Conservation (phyloP, 2,329 filamentous ascomycete genomes). For the Biscogniauxia marginata region DNA sequence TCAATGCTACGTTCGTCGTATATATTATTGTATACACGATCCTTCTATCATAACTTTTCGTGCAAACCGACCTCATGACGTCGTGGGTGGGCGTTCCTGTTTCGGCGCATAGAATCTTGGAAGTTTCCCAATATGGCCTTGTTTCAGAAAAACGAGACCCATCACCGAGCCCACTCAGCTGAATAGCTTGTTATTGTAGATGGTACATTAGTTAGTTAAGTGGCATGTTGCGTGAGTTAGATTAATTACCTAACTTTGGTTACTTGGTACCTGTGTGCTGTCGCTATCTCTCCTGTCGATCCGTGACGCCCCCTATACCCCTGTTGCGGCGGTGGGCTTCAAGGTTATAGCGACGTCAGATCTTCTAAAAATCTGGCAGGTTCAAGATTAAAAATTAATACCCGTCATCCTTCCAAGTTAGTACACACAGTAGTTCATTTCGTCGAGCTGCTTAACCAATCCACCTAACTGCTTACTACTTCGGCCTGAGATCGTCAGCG, state of each 20-base stretch:
- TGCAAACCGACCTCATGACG: background rate
- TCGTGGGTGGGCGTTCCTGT: background rate
- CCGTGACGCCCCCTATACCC: background rate
- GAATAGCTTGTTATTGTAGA: background rate
- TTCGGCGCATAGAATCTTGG: background rate
- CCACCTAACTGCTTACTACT: background rate
- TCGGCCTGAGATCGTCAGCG: background rate
- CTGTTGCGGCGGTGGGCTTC: background rate
- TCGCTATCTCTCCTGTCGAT: background rate
- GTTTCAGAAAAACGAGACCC: background rate
- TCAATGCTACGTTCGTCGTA: background rate
- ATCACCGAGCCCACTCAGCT: background rate
- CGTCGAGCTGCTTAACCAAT: background rate
- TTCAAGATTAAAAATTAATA: background rate
- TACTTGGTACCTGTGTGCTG: background rate
- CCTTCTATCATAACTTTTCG: too few species aligned
- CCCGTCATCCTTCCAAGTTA: background rate
- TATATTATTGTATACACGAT: background rate
- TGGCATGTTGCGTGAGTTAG: background rate
- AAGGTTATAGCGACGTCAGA: background rate
- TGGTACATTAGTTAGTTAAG: background rate
- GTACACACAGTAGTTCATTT: too few species aligned
- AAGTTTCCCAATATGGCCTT: background rate
- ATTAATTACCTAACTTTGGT: background rate
- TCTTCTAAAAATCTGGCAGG: background rate